These are phyloP conservation scores for Rhododendron griersonianum DNA, from an alignment of 148 eudicot genomes.

Conservation along the genomic window DNA sequence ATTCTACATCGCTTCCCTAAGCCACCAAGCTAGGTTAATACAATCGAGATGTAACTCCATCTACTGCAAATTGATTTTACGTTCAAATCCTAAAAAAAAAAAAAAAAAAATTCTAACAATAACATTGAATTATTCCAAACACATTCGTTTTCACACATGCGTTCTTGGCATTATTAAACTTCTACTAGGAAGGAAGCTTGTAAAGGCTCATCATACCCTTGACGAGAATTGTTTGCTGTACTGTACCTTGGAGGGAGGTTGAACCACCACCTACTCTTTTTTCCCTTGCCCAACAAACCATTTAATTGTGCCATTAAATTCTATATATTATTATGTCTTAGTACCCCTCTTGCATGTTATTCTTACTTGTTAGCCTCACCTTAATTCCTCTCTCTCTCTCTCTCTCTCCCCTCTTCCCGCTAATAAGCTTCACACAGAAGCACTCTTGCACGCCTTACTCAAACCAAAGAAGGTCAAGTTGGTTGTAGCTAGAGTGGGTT, in stretches of 20 bases:
- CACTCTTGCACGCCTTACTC: background rate
- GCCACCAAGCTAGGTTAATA: too few species aligned
- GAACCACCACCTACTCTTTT: slow-evolving; percentile 59
- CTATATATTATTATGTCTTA: background rate
- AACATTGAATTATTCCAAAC: background rate
- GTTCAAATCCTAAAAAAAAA: background rate
- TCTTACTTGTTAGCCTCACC: background rate
- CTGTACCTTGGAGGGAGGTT: slow-evolving; percentile 9
- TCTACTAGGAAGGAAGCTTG: background rate
- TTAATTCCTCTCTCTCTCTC: background rate
- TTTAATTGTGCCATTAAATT: slow-evolving; percentile 17
- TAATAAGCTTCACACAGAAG: background rate
- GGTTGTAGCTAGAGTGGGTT: background rate
- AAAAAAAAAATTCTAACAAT: background rate
- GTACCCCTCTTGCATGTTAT: background rate
- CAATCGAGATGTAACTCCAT: too few species aligned
- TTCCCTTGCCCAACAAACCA: slow-evolving; percentile 17
- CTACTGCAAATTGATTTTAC: background rate
- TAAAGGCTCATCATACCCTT: background rate
- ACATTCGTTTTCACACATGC: background rate
- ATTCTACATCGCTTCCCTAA: too few species aligned
- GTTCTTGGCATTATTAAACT: background rate
- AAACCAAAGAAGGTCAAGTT: background rate
- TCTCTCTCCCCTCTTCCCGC: background rate
- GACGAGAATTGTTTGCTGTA: background rate